Evolutionary conservation across 1,284 basidiomycete species (phyloP).

Genomic region (Tilletia caries): DNA sequence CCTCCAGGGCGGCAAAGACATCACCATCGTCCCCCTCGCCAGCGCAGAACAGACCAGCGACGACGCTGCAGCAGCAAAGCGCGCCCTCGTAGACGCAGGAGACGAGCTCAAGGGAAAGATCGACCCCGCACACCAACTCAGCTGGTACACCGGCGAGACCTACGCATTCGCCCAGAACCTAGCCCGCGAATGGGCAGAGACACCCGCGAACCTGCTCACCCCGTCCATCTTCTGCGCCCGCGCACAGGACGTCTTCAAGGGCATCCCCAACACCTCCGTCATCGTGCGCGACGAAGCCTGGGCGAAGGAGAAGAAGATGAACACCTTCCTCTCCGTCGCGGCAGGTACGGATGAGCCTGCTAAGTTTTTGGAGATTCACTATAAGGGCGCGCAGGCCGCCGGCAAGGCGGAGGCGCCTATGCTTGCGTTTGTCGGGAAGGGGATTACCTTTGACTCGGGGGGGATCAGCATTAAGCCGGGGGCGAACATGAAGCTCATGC

Average conservation of each 20-base stretch:
- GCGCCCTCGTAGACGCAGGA: conserved; percentile 34
- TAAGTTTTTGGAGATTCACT: conserved; percentile 82
- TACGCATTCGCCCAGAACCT: conserved; percentile 79
- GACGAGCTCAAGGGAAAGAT: conserved; percentile 36
- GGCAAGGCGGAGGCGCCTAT: conserved; percentile 57
- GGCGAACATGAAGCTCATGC: conserved; percentile 61
- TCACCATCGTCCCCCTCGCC: conserved; percentile 36
- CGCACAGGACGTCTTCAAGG: conserved; percentile 67
- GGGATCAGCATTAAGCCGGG: conserved; percentile 80
- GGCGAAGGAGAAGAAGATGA: conserved; percentile 79
- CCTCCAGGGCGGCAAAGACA: conserved; percentile 46
- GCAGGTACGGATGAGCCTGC: conserved; percentile 77
- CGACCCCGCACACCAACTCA: conserved; percentile 31
- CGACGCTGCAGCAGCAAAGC: conserved; percentile 35
- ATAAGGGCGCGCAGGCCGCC: conserved; percentile 67
- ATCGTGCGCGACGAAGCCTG: conserved; percentile 77
- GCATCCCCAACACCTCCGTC: conserved; percentile 68
- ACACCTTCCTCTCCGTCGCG: conserved; percentile 81
- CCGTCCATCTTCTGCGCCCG: conserved; percentile 68
- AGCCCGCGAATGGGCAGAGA: conserved; percentile 78
- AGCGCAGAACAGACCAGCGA: conserved; percentile 22
- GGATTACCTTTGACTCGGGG: conserved; percentile 65
- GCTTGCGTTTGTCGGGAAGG: conserved; percentile 79
- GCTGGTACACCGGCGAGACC: conserved; percentile 54
- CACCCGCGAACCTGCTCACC: conserved; percentile 69